Evolutionary conservation across 306 rosid species (phyloP), one percentile per base, ranked within the genome.

Genomic region (Acacia confusa): DNA sequence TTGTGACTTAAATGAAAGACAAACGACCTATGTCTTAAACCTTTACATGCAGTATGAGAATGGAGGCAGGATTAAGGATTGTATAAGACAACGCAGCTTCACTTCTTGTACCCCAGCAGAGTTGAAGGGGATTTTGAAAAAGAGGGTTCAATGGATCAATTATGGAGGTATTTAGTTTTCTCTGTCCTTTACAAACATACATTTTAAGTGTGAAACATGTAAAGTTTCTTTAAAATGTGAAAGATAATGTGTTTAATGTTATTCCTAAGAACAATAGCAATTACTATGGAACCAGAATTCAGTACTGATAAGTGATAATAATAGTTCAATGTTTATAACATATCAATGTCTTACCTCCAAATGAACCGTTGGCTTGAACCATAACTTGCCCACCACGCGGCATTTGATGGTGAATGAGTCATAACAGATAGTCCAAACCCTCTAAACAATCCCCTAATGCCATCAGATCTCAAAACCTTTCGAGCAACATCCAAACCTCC

Each of bases 331-430:
- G 79, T 65, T 60, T 60, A 76, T 63, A 79, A 70, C 64, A 74
- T 12, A 30, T 80, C 74, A 82, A 88, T 80, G 83, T 87, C 91
- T 89, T 83, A 95, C 99, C 98, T 92, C 99, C 98, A 93, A 84
- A 95, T 89, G 82, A 85, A 60, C 28, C 97, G 99, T 85, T 95
- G 99, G 85, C 98, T 95, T 80, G 99, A 88, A 84, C 98, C 98
- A 75, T 95, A 95, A 88, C 96, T 95, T 77, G 99, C 99, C 99
- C 99, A 95, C 99, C 99, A 95, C 61, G 93, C 98, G 72, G 99
- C 99, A 70, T 94, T 93, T 36, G 99, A 86, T 80, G 99, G 98
- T 61, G 98, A 83, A 84, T 95, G 93, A 76, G 99, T 95, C 90
- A 93, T 72, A 80, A 86, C 88, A 58, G 98, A 95, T 74, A 95